phyloP scores from a whole-genome alignment of 805 yeast species.

The Lipomyces spencermartinsiae region DNA sequence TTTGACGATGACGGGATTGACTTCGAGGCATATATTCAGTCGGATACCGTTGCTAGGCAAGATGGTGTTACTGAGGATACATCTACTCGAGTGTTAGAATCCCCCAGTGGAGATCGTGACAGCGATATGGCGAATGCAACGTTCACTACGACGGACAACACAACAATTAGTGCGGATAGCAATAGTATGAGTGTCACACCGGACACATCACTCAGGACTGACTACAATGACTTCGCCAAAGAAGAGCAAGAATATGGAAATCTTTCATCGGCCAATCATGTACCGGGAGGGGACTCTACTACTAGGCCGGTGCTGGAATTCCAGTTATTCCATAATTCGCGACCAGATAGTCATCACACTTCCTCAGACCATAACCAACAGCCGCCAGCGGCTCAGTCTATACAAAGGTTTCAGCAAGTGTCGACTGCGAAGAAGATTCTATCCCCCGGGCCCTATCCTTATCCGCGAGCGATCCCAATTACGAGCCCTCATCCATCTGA shows the following conservation, averaged over 20 bases:
- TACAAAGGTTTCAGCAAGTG: not conserved
- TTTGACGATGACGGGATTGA: constrained; percentile 1
- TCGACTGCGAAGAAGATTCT: not conserved
- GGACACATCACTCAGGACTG: constrained; percentile 6
- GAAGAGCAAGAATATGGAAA: constrained; percentile 6
- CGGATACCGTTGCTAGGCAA: constrained; percentile 1
- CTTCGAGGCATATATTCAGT: not conserved
- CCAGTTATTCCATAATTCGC: constrained; percentile 2
- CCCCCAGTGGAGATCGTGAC: not conserved
- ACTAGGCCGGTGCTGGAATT: not conserved
- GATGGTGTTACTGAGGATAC: not conserved
- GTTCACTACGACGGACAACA: not conserved
- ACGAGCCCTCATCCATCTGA: constrained; percentile 25
- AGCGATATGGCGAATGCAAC: not conserved
- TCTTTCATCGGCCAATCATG: not conserved
- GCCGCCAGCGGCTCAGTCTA: not conserved
- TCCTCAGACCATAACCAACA: not conserved
- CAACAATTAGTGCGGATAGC: not conserved
- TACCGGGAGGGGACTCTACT: not conserved
- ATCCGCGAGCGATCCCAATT: constrained; percentile 19
- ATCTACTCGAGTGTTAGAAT: not conserved
- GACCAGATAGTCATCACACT: not conserved
- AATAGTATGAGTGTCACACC: not conserved
- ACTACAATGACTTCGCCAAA: constrained; percentile 3
- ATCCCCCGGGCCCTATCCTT: constrained; percentile 20